Conservation (phyloP, 331 rosid genomes). For the Erythrophleum ivorense region DNA sequence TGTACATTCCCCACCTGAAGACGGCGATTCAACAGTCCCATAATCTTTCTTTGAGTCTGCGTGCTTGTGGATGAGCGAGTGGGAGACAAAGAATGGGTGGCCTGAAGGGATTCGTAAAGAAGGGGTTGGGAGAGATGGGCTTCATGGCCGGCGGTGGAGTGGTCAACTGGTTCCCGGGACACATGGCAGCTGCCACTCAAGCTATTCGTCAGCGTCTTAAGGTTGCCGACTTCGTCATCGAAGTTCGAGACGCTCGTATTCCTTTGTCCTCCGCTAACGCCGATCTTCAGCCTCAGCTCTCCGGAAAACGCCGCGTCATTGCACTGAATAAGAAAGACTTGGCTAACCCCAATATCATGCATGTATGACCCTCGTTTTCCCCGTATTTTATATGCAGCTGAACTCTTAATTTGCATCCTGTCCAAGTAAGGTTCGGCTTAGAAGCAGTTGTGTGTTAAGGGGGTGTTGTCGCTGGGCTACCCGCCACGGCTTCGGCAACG, state of each 20-base stretch:
- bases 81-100: conserved; percentile 29
- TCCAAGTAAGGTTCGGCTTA: background rate
- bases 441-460: background rate
- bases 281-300: conserved; percentile 73
- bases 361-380: conserved; percentile 38
- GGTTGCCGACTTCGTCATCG: conserved; percentile 83
- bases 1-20: background rate
- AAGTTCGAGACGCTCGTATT: conserved; percentile 91
- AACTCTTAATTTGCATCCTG: background rate
- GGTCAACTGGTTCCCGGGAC: conserved; percentile 94
- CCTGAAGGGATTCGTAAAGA: conserved; percentile 59
- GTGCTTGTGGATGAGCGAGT: background rate
- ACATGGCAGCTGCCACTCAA: conserved; percentile 91
- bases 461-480: background rate
- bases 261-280: conserved; percentile 82
- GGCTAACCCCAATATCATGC: conserved; percentile 90
- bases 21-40: background rate
- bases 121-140: conserved; percentile 76
- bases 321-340: conserved; percentile 90
- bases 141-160: conserved; percentile 76
- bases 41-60: background rate
- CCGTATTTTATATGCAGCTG: background rate
- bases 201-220: conserved; percentile 84
- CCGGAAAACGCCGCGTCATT: conserved; percentile 71
- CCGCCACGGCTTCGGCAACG: background rate